Evolutionary conservation across 805 yeast genomes (phyloP), one percentile per base, ranked within the genome.

Genomic region (Pichia sporocuriosa): DNA sequence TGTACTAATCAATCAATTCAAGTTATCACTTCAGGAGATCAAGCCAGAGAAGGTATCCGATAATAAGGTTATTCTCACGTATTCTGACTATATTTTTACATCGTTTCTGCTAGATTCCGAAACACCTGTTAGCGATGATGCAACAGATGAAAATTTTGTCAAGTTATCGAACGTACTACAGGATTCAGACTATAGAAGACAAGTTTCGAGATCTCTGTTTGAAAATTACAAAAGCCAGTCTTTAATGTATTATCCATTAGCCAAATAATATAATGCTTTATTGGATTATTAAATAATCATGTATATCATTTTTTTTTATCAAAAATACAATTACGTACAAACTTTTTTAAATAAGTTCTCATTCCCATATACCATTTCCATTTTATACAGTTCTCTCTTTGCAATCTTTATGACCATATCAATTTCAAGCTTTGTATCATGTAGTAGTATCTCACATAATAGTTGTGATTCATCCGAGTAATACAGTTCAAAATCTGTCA

Each of bases 231-330:
- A 51, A 19, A 45, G 32, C 10, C 48, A 40, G 20, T 39, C 27
- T 3, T 36, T 52, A 30, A 34, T 51, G 26, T 52, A 39, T 19
- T 47, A 47, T 21, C 55, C 55, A 7, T 25, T 51, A 25, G 32
- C 44, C 16, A 40, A 36, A n/a, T 38, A 21, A 25, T 27, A 25
- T 6, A 32, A 15, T 15, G 21, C 25, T 33, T 23, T 10, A 26
- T 10, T 33, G 15, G 26, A 8, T 24, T 21, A 16, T 11, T 15
- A 23, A 5, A 12, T 17, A 4, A 6, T 13, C 25, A 21, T 8
- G 12, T n/a, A 12, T 8, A 20, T 35, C 8, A n/a, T 24, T n/a
- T 15, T 27, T 6, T 6, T 34, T 23, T 34, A 32, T 32, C 4
- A 7, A 12, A 8, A 16, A 10, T 23, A 23, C 13, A 6, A 23